Evolutionary conservation across 2,329 filamentous ascomycete genomes (phyloP), one percentile per base, ranked within the genome.

Genomic region (Talaromyces pinophilus): DNA sequence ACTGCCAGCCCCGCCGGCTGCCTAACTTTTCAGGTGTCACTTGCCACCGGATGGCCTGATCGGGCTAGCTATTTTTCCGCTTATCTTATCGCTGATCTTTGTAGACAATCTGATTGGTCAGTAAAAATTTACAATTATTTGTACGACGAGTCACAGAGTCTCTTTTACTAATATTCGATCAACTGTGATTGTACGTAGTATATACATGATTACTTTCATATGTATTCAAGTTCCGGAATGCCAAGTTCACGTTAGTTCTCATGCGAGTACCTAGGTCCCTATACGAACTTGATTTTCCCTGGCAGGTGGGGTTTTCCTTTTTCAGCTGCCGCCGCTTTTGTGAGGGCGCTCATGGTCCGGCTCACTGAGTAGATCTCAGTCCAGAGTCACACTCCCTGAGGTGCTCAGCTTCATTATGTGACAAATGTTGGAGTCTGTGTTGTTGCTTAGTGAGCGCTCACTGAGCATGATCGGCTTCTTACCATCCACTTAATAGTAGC

Each of bases 321-420:
- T 61, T 61, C 42, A 25, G 59, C 42, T 10, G 59, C 42, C 42
- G 42, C 42, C n/a, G 35, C 42, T 61, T 50, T 48, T 61, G 42
- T 61, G 59, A 61, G 59, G 59, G 59, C 28, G 30, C 59, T 61
- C 35, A 62, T 19, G 25, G 22, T 62, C 59, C 17, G 5, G 28
- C 42, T 62, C 19, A 35, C 42, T 62, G 44, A 50, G 44, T 62
- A 50, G 59, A 62, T 62, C 38, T 50, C 44, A 62, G 59, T 62
- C 44, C 30, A 25, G 28, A n/a, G 19, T 19, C 19, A 19, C 19
- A 1, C 19, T 19, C 19, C 19, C 19, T 19, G 19, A 19, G 19
- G 19, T 19, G 19, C 15, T 10, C 8, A 35, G 8, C 33, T 11
- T 35, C 33, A 5, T 35, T 8, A 35, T 11, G 6, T 40, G 13